Evolutionary conservation across 331 rosid species (phyloP).

Genomic region (Quercus phellos): DNA sequence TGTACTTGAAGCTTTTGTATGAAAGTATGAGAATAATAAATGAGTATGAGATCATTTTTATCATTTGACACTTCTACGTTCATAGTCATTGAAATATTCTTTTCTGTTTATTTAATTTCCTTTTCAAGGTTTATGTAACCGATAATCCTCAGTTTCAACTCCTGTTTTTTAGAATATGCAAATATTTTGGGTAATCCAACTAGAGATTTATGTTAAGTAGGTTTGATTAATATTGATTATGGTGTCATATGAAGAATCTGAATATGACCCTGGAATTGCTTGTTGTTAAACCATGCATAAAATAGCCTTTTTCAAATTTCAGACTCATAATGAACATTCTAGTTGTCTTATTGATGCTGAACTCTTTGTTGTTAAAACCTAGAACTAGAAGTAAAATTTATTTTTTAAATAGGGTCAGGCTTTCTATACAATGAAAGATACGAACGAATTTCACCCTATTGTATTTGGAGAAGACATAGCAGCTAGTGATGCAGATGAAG

Average conservation of each 20-base stretch:
- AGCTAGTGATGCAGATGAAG: constrained; percentile 27
- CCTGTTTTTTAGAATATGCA: not conserved
- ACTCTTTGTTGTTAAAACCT: constrained; percentile 11
- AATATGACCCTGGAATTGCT: not conserved
- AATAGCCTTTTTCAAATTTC: not conserved
- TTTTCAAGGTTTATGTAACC: not conserved
- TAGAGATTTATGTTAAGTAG: not conserved
- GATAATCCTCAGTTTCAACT: too few relatives aligned
- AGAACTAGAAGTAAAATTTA: too few relatives aligned
- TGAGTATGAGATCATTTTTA: not conserved
- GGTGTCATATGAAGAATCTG: not conserved
- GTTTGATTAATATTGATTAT: not conserved
- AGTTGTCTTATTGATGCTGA: not conserved
- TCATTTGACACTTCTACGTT: not conserved
- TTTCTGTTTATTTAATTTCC: not conserved
- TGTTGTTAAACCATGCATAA: not conserved
- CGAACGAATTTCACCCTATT: constrained; percentile 41
- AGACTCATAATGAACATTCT: not conserved
- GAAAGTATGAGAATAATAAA: not conserved
- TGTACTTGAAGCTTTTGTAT: not conserved
- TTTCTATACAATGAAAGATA: constrained; percentile 39
- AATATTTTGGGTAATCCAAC: not conserved
- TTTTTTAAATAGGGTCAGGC: constrained; percentile 56
- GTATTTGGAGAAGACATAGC: constrained; percentile 55
- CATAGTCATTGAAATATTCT: not conserved